Evolutionary conservation across 805 yeast species (phyloP).

Genomic region (Ogataea zsoltii): DNA sequence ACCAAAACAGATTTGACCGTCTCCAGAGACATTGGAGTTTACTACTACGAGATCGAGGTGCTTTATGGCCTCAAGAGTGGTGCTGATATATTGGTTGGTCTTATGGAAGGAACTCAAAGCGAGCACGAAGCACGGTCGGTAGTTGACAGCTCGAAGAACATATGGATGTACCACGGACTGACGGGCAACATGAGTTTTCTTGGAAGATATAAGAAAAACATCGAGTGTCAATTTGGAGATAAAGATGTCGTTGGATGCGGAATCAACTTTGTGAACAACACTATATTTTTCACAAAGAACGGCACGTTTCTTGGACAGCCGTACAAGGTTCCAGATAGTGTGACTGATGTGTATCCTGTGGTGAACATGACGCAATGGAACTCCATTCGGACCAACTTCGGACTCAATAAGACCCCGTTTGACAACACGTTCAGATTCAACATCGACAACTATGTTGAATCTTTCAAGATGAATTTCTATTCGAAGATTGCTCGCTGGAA

Average conservation of each 20-base stretch:
- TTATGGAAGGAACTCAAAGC: conserved; percentile 35
- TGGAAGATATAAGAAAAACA: conserved; percentile 1
- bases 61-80: conserved; percentile 35
- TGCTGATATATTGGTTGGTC: conserved; percentile 47
- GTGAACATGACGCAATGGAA: conserved; percentile 47
- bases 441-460: conserved; percentile 46
- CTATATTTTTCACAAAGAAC: conserved; percentile 78
- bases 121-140: conserved; percentile 3
- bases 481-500: conserved; percentile 21
- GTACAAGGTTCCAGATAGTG: conserved; percentile 42
- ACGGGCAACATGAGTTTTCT: conserved; percentile 1
- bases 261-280: conserved; percentile 60
- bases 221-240: conserved; percentile 43
- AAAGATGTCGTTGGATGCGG: conserved; percentile 84
- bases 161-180: conserved; percentile 5
- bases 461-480: conserved; percentile 34
- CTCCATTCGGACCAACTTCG: conserved; percentile 54
- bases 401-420: conserved; percentile 34
- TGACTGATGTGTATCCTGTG: conserved; percentile 42
- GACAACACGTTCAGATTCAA: conserved; percentile 44
- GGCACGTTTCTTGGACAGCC: conserved; percentile 66
- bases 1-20: conserved; percentile 39
- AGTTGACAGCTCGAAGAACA: conserved; percentile 3
- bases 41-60: conserved; percentile 52
- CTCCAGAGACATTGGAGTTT: conserved; percentile 44